These are phyloP conservation scores for Colletotrichum falcatum DNA, from an alignment of 2,329 filamentous ascomycete species.

Conservation along the genomic window DNA sequence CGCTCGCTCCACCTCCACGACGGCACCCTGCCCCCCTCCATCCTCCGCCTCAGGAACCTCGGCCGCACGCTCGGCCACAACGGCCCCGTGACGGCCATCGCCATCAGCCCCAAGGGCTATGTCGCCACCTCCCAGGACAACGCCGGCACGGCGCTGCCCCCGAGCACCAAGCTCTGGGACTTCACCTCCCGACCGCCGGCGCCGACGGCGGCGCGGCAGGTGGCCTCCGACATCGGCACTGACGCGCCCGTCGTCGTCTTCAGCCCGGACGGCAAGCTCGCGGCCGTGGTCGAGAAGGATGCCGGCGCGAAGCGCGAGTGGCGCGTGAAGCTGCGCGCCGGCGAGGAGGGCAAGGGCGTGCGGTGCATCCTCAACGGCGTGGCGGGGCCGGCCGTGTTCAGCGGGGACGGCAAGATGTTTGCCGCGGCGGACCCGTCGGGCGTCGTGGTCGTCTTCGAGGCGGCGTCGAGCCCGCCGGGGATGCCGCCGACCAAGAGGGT, in stretches of 20 bases:
- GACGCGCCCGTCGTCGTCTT: conserved; percentile 13
- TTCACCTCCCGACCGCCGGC: not conserved
- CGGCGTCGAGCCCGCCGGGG: conserved; percentile 1
- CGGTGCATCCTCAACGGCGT: conserved; percentile 5
- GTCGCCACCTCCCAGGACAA: conserved; percentile 24
- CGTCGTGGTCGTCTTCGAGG: conserved; percentile 21
- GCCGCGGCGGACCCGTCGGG: conserved; percentile 22
- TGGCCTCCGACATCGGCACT: conserved; percentile 11
- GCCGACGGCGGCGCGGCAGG: not conserved
- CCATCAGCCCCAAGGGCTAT: conserved; percentile 21
- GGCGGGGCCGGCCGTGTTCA: conserved; percentile 16
- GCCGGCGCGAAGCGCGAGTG: conserved; percentile 2
- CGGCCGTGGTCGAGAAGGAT: conserved; percentile 12
- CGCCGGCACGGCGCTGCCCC: not conserved
- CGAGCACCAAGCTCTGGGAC: conserved; percentile 24
- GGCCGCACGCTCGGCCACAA: not conserved
- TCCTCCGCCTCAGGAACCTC: conserved; percentile 17
- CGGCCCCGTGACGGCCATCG: conserved; percentile 10
- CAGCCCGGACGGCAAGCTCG: conserved; percentile 20
- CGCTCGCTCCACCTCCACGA: conserved; percentile 23
- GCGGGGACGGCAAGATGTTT: conserved; percentile 12
- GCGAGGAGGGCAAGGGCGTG: conserved; percentile 12
- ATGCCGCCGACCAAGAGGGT: conserved; percentile 40
- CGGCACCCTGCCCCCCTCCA: conserved; percentile 16
- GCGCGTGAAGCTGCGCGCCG: conserved; percentile 14